These are phyloP conservation scores for Metschnikowia santaceciliae DNA, from an alignment of 805 yeast species.

Conservation along the genomic window DNA sequence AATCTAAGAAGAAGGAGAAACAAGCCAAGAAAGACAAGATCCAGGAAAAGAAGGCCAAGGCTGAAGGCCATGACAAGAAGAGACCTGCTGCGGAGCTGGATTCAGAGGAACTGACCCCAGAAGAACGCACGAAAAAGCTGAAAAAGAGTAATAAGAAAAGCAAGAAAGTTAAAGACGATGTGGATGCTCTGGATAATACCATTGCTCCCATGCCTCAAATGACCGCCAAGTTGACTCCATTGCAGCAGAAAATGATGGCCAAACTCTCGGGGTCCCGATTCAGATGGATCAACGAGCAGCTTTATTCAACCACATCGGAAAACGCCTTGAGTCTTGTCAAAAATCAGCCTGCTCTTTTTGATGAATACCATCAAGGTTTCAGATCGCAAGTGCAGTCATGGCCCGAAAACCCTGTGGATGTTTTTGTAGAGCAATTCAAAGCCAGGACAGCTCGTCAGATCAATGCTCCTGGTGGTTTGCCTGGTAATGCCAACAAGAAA, in stretches of 20 bases:
- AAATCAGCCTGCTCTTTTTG: conserved; percentile 83
- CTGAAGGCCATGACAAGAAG: conserved; percentile 7
- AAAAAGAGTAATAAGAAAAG: not conserved
- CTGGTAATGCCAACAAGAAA: conserved; percentile 59
- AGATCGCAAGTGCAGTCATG: conserved; percentile 91
- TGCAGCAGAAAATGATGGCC: conserved; percentile 94
- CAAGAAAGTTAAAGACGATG: not conserved
- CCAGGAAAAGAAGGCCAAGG: conserved; percentile 8
- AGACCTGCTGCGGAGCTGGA: conserved; percentile 5
- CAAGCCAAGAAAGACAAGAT: conserved; percentile 14
- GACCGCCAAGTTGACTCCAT: conserved; percentile 63
- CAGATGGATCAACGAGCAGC: conserved; percentile 96
- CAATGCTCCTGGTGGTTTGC: conserved; percentile 95
- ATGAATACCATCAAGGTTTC: conserved; percentile 94
- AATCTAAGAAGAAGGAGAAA: conserved; percentile 24
- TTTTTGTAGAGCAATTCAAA: conserved; percentile 70
- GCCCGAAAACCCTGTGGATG: conserved; percentile 99
- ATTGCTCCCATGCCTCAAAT: conserved; percentile 15
- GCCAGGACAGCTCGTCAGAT: conserved; percentile 59
- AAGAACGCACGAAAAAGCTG: not conserved
- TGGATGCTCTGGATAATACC: conserved; percentile 5
- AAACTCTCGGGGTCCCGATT: conserved; percentile 93
- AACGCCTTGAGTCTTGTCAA: conserved; percentile 69
- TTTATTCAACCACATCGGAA: conserved; percentile 82
- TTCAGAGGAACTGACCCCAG: not conserved